Percentiles rank a stretch among this genome's conserved stretches.
Evolutionary conservation across 768 basidiomycete genomes (phyloP).

Genomic region (Termitomyces sp.): DNA sequence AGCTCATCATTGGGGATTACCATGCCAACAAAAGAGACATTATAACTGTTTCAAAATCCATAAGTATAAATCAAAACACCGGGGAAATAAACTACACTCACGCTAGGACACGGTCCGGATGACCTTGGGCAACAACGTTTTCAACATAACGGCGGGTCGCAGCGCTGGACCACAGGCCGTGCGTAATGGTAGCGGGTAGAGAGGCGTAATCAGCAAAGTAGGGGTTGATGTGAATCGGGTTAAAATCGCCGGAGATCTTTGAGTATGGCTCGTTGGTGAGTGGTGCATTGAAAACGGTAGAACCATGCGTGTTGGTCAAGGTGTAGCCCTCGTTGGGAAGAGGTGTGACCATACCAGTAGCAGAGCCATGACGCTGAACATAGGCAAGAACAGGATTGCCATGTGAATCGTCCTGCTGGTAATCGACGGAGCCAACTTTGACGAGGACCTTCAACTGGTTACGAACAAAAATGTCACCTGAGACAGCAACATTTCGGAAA

Average conservation of each 20-base stretch:
- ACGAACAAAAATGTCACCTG: conserved; percentile 84
- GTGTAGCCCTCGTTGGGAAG: conserved; percentile 87
- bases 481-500: conserved; percentile 77
- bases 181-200: conserved; percentile 95
- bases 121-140: conserved; percentile 89
- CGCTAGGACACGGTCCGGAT: conserved; percentile 87
- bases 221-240: conserved; percentile 98
- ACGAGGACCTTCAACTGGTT: conserved; percentile 86
- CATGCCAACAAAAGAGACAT: conserved; percentile 97
- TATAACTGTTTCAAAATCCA: conserved; percentile 54
- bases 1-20: conserved; percentile 89
- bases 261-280: conserved; percentile 96
- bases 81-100: conserved; percentile 39
- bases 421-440: conserved; percentile 86
- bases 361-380: conserved; percentile 84
- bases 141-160: conserved; percentile 92
- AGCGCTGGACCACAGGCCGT: conserved; percentile 96
- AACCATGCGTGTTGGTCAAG: conserved; percentile 59
- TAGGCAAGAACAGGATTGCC: conserved; percentile 95
- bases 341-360: conserved; percentile 73
- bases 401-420: conserved; percentile 80
- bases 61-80: not conserved
- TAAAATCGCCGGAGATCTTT: conserved; percentile 94
- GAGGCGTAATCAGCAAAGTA: conserved; percentile 95
- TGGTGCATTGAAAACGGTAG: conserved; percentile 76